These are phyloP conservation scores for Apophysomyces elegans DNA, from an alignment of 371 early-diverging fungal species.

Conservation along the genomic window DNA sequence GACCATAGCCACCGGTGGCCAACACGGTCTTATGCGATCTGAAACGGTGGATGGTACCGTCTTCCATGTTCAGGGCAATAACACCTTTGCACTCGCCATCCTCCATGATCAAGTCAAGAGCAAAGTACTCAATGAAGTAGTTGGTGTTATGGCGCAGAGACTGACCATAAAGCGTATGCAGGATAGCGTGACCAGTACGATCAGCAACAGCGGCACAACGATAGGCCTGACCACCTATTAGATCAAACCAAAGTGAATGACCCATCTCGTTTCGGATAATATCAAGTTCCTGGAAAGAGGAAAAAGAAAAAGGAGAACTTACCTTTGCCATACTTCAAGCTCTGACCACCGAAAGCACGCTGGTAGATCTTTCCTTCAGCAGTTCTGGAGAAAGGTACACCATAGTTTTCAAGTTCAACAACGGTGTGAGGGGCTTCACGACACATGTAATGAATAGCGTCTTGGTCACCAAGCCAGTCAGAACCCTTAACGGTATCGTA, in stretches of 20 bases:
- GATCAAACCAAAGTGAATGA: background rate
- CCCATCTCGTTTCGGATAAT: background rate
- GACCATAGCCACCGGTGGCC: slow-evolving; percentile 98
- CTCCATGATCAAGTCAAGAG: slow-evolving; percentile 97
- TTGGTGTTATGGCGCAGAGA: slow-evolving; percentile 94
- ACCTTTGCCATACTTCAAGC: slow-evolving; percentile 93
- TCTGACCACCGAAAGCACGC: slow-evolving; percentile 98
- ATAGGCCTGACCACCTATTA: slow-evolving; percentile 92
- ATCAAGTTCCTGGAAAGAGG: background rate
- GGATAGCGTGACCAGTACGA: slow-evolving; percentile 97
- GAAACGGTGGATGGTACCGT: slow-evolving; percentile 97
- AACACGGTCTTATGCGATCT: slow-evolving; percentile 97
- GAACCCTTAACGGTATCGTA: slow-evolving; percentile 99
- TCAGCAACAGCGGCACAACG: slow-evolving; percentile 98
- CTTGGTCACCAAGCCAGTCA: slow-evolving; percentile 99
- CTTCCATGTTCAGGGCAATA: slow-evolving; percentile 96
- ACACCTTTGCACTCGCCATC: slow-evolving; percentile 97
- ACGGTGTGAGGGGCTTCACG: slow-evolving; percentile 96
- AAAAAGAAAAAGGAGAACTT: slow-evolving; percentile 9
- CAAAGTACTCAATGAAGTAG: slow-evolving; percentile 98
- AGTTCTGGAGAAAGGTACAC: slow-evolving; percentile 97
- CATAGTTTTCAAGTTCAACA: slow-evolving; percentile 97
- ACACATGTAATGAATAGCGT: slow-evolving; percentile 99
- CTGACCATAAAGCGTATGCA: slow-evolving; percentile 97
- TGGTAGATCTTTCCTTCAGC: slow-evolving; percentile 98